phyloP scores from a whole-genome alignment of 2,329 filamentous ascomycete species.

The Calonectria hawksworthii region DNA sequence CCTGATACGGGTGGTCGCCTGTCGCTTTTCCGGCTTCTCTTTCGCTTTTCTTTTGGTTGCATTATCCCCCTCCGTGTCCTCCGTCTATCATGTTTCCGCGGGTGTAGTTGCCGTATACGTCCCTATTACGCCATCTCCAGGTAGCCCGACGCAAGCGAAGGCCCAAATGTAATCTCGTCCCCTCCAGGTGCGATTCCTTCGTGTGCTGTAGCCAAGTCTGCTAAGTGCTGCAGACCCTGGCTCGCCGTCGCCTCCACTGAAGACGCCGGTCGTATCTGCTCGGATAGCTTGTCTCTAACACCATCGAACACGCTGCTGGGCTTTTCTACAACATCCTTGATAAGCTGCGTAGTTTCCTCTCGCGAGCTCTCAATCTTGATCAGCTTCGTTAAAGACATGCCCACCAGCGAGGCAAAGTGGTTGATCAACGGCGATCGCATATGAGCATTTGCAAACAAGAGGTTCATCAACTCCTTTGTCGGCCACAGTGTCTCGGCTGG shows the following conservation, averaged over 20 bases:
- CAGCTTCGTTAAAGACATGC: slow-evolving; percentile 73
- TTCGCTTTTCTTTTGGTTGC: neutral
- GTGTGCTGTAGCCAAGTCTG: slow-evolving; percentile 67
- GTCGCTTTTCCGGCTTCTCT: neutral
- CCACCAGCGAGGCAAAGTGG: slow-evolving; percentile 73
- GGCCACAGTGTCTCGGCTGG: slow-evolving; percentile 72
- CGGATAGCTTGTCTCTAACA: slow-evolving; percentile 61
- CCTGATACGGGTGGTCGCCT: neutral
- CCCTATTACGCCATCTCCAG: slow-evolving; percentile 48
- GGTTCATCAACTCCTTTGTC: slow-evolving; percentile 69
- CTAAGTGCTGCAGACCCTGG: slow-evolving; percentile 72
- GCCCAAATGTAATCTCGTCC: slow-evolving; percentile 50
- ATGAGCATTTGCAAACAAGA: slow-evolving; percentile 68
- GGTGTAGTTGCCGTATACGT: neutral
- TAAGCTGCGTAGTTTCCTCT: slow-evolving; percentile 68
- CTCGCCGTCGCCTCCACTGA: slow-evolving; percentile 59
- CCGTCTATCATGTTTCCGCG: neutral
- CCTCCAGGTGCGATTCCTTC: slow-evolving; percentile 49
- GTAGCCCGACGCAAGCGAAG: slow-evolving; percentile 53
- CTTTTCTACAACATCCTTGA: slow-evolving; percentile 70
- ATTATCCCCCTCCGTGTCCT: neutral
- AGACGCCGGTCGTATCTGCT: slow-evolving; percentile 52
- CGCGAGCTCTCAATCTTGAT: slow-evolving; percentile 67
- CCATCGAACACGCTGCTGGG: slow-evolving; percentile 70
- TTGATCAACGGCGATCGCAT: slow-evolving; percentile 75